Conservation (phyloP, 2,329 filamentous ascomycete genomes). For the Dactylonectria macrodidyma region DNA sequence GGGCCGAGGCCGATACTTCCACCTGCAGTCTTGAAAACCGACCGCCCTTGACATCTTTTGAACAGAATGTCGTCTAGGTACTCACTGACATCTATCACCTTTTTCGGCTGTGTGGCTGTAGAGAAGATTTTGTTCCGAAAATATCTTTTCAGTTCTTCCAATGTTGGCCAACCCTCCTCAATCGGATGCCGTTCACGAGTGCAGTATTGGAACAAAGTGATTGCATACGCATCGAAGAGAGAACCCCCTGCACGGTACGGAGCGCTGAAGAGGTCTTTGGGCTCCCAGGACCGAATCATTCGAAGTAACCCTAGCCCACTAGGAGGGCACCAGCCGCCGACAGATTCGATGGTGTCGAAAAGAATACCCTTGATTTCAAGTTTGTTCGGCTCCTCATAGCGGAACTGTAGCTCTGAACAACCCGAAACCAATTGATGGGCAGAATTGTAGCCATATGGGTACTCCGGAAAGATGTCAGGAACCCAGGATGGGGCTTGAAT, state of each 20-base stretch:
- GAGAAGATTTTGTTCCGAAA: conserved; percentile 5
- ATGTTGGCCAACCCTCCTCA: conserved; percentile 13
- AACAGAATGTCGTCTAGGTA: conserved; percentile 2
- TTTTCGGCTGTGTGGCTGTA: background rate
- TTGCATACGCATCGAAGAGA: conserved; percentile 23
- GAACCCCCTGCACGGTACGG: conserved; percentile 1
- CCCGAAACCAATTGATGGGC: conserved; percentile 5
- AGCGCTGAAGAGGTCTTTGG: conserved; percentile 4
- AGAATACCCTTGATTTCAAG: conserved; percentile 3
- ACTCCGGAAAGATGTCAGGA: background rate
- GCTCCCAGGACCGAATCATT: conserved; percentile 21
- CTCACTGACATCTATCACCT: background rate
- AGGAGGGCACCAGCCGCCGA: background rate
- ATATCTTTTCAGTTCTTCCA: conserved; percentile 13
- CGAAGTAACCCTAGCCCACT: background rate
- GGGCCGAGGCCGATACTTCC: conserved; percentile 12
- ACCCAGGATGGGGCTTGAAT: conserved; percentile 17
- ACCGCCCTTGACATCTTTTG: background rate
- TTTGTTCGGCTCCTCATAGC: background rate
- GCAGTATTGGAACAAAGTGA: conserved; percentile 10
- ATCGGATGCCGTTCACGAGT: conserved; percentile 11
- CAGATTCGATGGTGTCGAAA: conserved; percentile 7
- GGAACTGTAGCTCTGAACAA: background rate
- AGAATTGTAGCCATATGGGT: background rate
- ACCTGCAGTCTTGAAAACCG: background rate